Conservation (phyloP, 176 grass and related monocot species). For the Coix lacrymajobi region DNA sequence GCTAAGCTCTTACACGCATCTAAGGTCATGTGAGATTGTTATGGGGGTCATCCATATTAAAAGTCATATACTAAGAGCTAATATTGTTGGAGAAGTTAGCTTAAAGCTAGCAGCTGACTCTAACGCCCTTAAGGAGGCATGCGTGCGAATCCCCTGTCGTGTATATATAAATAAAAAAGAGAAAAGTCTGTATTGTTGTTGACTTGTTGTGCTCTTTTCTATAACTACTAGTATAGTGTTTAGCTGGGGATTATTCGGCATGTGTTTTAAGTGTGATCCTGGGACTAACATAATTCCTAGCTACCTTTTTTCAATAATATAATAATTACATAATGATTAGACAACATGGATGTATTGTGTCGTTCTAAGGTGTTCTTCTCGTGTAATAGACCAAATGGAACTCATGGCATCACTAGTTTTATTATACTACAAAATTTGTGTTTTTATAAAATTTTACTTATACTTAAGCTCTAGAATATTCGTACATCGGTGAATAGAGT, state of each 20-base stretch:
- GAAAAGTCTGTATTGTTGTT: not conserved
- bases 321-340: not conserved
- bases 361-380: not conserved
- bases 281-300: not conserved
- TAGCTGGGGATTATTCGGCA: not conserved
- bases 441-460: no score
- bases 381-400: not conserved
- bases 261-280: not conserved
- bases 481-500: no score
- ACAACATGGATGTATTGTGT: not conserved
- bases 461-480: no score
- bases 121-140: no score
- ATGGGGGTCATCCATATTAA: no score
- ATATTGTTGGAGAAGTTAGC: no score
- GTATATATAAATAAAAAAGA: not conserved
- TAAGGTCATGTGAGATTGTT: no score
- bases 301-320: not conserved
- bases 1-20: no score
- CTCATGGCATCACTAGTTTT: no score
- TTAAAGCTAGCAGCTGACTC: no score
- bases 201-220: not conserved
- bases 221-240: not conserved
- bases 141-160: not conserved
- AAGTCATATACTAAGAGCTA: no score
- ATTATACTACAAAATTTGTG: no score